Conservation (phyloP, 441 rosid genomes). For the Corymbia calophylla region DNA sequence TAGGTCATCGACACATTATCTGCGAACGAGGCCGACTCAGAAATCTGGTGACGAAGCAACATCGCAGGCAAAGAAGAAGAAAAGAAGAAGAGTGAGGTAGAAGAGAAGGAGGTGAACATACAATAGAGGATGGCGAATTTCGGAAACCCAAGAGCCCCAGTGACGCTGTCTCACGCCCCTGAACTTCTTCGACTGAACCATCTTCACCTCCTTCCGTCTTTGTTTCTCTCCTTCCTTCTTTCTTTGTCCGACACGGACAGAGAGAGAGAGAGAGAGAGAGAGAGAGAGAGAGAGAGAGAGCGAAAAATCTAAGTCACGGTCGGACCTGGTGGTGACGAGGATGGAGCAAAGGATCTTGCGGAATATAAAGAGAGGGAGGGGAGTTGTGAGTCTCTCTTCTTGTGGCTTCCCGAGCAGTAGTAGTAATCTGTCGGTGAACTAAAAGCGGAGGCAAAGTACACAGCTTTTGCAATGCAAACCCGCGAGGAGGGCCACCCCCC, state of each 20-base stretch:
- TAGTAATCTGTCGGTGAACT: constrained; percentile 23
- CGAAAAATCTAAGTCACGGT: not conserved
- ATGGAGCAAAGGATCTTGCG: not conserved
- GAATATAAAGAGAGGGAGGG: not conserved
- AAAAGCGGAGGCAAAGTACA: not conserved
- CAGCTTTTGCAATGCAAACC: not conserved
- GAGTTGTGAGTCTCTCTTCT: not conserved
- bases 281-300: not conserved
- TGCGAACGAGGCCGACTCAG: not conserved
- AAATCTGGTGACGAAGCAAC: not conserved
- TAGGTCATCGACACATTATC: not conserved
- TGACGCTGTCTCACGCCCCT: constrained; percentile 57
- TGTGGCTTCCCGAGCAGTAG: not conserved
- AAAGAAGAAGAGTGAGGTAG: not conserved
- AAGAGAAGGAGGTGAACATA: constrained; percentile 1
- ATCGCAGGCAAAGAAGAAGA: not conserved
- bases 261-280: not conserved
- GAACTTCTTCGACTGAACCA: constrained; percentile 49
- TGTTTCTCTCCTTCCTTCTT: not conserved
- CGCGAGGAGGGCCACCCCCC: not conserved
- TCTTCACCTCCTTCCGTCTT: not conserved
- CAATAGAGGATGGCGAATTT: constrained; percentile 51
- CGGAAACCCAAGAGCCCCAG: constrained; percentile 65
- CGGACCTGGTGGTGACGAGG: not conserved
- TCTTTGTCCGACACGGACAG: not conserved